phyloP scores from a whole-genome alignment of 176 grass and related monocot genomes.

The Saccharum spontaneum region DNA sequence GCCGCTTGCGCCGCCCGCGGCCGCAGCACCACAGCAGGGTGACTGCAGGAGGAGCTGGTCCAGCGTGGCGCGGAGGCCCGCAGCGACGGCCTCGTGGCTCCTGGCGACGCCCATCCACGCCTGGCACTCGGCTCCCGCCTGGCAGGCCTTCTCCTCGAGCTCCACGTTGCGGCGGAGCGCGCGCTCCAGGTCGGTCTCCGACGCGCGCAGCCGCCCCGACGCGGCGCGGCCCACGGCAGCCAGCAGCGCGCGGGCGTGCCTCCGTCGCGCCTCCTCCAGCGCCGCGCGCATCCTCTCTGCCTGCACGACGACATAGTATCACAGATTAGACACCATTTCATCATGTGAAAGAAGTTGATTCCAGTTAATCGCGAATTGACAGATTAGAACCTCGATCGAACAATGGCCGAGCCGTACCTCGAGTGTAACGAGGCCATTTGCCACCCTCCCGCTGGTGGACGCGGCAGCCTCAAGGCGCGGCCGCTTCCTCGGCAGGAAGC shows the following conservation, averaged over 20 bases:
- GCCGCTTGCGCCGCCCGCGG: background rate
- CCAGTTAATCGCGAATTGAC: background rate
- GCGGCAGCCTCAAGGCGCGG: constrained; percentile 2
- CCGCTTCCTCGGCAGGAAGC: constrained; percentile 31
- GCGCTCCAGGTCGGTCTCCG: too few species aligned
- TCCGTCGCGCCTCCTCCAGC: constrained; percentile 38
- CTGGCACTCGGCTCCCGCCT: too few species aligned
- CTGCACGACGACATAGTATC: background rate
- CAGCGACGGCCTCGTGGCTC: constrained; percentile 45
- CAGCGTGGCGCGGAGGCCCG: constrained; percentile 41
- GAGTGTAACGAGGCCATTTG: constrained; percentile 15
- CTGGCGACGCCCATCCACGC: too few species aligned
- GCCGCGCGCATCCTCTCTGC: constrained; percentile 36
- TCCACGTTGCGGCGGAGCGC: too few species aligned
- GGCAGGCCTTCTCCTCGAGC: too few species aligned
- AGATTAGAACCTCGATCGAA: background rate
- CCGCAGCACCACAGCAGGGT: background rate
- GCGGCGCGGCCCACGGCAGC: background rate
- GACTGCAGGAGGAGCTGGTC: constrained; percentile 43
- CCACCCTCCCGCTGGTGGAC: too few species aligned
- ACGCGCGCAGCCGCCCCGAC: too few species aligned
- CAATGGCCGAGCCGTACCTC: constrained; percentile 36
- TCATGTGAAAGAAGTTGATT: background rate
- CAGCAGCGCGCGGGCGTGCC: constrained; percentile 27
- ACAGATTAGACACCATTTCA: background rate